Percentiles rank a stretch among this genome's conserved stretches.
Evolutionary conservation across 108 stramenopile species (phyloP).

Genomic region (Nitzschia sp.): DNA sequence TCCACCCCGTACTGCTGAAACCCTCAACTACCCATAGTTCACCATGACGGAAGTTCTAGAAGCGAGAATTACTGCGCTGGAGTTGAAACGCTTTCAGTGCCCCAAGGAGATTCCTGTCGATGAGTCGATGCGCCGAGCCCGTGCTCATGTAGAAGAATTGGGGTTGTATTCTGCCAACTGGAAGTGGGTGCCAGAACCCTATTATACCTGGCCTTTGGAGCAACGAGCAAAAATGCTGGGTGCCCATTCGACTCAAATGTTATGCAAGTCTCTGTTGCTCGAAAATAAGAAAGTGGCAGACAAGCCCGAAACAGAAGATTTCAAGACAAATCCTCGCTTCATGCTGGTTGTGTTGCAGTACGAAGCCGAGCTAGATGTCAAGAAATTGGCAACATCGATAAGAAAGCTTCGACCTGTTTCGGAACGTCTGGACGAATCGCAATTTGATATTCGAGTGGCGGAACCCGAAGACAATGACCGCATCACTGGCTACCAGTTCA

Average conservation of each 20-base stretch:
- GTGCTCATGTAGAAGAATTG: constrained; percentile 48
- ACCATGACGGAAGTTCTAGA: constrained; percentile 18
- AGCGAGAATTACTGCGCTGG: constrained; percentile 34
- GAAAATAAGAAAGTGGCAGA: constrained; percentile 72
- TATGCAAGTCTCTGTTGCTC: constrained; percentile 82
- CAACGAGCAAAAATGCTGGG: constrained; percentile 58
- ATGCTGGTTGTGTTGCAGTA: constrained; percentile 84
- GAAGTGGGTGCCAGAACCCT: constrained; percentile 66
- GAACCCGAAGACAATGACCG: constrained; percentile 62
- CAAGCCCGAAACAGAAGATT: constrained; percentile 13
- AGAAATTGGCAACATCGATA: constrained; percentile 60
- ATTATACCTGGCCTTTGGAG: constrained; percentile 62
- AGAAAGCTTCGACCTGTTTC: constrained; percentile 58
- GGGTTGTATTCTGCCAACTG: constrained; percentile 54
- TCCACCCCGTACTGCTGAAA: too few relatives aligned
- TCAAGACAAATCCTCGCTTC: constrained; percentile 62
- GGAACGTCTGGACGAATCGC: constrained; percentile 50
- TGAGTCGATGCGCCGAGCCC: constrained; percentile 66
- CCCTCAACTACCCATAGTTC: too few relatives aligned
- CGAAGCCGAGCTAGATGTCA: constrained; percentile 64
- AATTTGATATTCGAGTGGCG: constrained; percentile 75
- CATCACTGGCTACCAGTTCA: constrained; percentile 77
- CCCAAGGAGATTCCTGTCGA: constrained; percentile 40
- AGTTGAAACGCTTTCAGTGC: constrained; percentile 37
- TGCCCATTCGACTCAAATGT: constrained; percentile 38